Conservation (phyloP, 768 basidiomycete genomes). For the Hirschioporus abietinus region DNA sequence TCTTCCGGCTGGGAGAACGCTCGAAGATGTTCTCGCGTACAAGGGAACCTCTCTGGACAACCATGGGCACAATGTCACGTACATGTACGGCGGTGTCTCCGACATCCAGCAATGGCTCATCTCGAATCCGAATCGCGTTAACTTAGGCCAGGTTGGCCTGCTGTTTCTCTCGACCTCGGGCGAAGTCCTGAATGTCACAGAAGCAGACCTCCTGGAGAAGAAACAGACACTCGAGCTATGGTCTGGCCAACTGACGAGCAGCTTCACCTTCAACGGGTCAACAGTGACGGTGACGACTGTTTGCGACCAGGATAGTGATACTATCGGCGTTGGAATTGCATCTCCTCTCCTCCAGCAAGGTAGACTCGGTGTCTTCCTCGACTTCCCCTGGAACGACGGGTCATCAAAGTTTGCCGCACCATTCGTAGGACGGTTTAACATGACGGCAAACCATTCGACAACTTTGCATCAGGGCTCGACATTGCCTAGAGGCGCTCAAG, state of each 20-base stretch:
- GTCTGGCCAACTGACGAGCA: slow-evolving; percentile 46
- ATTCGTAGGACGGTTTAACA: slow-evolving; percentile 50
- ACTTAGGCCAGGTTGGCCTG: slow-evolving; percentile 47
- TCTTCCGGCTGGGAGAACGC: slow-evolving; percentile 37
- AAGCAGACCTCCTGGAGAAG: slow-evolving; percentile 30
- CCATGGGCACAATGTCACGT: slow-evolving; percentile 44
- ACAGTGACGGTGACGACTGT: slow-evolving; percentile 34
- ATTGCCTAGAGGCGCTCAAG: slow-evolving; percentile 19
- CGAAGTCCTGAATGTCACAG: slow-evolving; percentile 26
- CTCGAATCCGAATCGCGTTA: slow-evolving; percentile 52
- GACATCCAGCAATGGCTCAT: slow-evolving; percentile 50
- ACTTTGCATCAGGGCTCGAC: slow-evolving; percentile 19
- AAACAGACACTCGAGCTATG: slow-evolving; percentile 49
- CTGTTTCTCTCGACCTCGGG: slow-evolving; percentile 32
- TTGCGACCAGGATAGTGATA: slow-evolving; percentile 33
- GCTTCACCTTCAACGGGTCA: slow-evolving; percentile 33
- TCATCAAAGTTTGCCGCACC: slow-evolving; percentile 48
- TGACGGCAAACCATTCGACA: slow-evolving; percentile 44
- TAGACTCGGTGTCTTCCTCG: slow-evolving; percentile 43
- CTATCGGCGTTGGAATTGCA: slow-evolving; percentile 33
- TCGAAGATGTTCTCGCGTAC: slow-evolving; percentile 40
- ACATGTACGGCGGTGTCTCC: slow-evolving; percentile 44
- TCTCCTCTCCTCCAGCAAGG: slow-evolving; percentile 36
- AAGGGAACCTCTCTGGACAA: slow-evolving; percentile 45
- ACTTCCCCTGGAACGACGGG: slow-evolving; percentile 63